phyloP scores from a whole-genome alignment of 495 filamentous ascomycete genomes.

The Hypoxylon lienhwacheense region DNA sequence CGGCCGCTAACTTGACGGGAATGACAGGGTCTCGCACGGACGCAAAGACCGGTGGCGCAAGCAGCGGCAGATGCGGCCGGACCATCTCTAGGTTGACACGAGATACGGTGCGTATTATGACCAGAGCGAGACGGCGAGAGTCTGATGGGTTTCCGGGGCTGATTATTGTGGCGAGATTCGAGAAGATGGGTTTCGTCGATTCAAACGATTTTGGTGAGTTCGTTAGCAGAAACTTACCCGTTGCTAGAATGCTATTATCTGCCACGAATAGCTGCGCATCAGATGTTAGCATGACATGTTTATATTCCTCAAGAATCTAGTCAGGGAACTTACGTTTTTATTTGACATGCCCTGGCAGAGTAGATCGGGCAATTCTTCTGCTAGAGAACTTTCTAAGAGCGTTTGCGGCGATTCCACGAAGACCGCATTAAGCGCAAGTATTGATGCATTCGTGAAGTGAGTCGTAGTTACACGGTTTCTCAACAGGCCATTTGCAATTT shows the following conservation, averaged over 20 bases:
- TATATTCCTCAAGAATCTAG: background rate
- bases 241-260: conserved; percentile 87
- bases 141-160: conserved; percentile 75
- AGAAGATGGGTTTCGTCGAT: conserved; percentile 74
- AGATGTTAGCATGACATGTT: conserved; percentile 10
- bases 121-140: conserved; percentile 84
- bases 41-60: conserved; percentile 84
- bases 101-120: conserved; percentile 81
- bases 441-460: conserved; percentile 64
- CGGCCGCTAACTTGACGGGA: conserved; percentile 91
- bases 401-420: conserved; percentile 74
- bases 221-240: conserved; percentile 89
- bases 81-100: conserved; percentile 75
- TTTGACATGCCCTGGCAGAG: conserved; percentile 79
- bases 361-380: conserved; percentile 68
- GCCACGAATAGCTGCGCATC: conserved; percentile 68
- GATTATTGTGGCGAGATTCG: conserved; percentile 71
- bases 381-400: conserved; percentile 63
- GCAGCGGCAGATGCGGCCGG: conserved; percentile 72
- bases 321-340: conserved; percentile 61
- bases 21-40: conserved; percentile 92
- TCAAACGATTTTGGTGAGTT: conserved; percentile 65
- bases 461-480: conserved; percentile 79
- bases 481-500: conserved; percentile 67
- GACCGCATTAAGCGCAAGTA: conserved; percentile 85